These are phyloP conservation scores for Penicillium desertorum DNA, from an alignment of 495 filamentous ascomycete species.

Conservation along the genomic window DNA sequence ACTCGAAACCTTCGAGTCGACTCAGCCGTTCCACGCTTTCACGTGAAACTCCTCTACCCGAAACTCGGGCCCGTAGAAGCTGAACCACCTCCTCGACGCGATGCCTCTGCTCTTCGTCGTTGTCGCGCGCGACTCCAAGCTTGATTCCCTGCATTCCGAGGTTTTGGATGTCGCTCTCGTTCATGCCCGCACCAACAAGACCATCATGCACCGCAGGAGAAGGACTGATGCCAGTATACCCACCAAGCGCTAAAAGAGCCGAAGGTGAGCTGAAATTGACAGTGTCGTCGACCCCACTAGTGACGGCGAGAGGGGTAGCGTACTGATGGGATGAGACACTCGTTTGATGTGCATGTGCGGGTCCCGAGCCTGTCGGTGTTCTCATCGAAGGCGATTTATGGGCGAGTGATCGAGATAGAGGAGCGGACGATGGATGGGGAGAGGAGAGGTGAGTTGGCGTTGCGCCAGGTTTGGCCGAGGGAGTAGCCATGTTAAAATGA, in stretches of 20 bases:
- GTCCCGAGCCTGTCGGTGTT: conserved; percentile 43
- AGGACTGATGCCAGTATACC: conserved; percentile 46
- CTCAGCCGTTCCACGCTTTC: conserved; percentile 78
- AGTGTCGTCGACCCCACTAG: conserved; percentile 40
- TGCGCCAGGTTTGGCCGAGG: conserved; percentile 46
- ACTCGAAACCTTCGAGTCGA: conserved; percentile 70
- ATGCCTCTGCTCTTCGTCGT: conserved; percentile 53
- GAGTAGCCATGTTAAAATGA: conserved; percentile 41
- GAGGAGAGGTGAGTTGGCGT: conserved; percentile 51
- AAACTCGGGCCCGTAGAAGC: conserved; percentile 42
- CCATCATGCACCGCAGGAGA: conserved; percentile 44
- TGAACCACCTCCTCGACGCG: conserved; percentile 51
- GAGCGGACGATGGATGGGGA: conserved; percentile 41
- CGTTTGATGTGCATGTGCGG: conserved; percentile 28
- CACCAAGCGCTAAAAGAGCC: conserved; percentile 44
- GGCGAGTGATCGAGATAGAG: conserved; percentile 41
- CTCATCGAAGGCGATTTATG: conserved; percentile 48
- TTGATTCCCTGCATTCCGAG: conserved; percentile 45
- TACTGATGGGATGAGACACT: conserved; percentile 42
- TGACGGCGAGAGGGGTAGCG: conserved; percentile 42
- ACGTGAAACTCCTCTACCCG: conserved; percentile 64
- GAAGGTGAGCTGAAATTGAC: conserved; percentile 50
- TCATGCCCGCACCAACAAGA: conserved; percentile 42
- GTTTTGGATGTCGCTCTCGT: conserved; percentile 46
- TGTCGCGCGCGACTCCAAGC: conserved; percentile 45